A percentile compares a stretch with the other conserved stretches of the same genome.
These are phyloP conservation scores for Protomyces gravidus DNA, from an alignment of 1,139 yeast species.

Conservation along the genomic window DNA sequence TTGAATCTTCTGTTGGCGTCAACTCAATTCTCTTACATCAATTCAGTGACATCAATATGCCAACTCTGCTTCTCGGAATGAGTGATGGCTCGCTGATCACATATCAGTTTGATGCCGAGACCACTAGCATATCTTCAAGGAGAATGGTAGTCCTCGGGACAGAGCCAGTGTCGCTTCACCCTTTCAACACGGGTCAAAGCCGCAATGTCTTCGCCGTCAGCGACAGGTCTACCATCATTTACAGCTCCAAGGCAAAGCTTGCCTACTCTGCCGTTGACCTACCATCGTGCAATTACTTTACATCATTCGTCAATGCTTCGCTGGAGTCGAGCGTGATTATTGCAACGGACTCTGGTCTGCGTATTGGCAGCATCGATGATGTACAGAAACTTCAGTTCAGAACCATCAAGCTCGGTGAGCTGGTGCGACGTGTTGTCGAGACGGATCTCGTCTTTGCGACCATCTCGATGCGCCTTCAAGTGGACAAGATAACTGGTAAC, in stretches of 20 bases:
- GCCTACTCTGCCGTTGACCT: conserved; percentile 32
- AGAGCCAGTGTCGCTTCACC: conserved; percentile 32
- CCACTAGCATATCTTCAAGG: conserved; percentile 24
- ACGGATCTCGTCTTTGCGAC: conserved; percentile 30
- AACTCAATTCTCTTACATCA: conserved; percentile 30
- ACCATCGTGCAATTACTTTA: conserved; percentile 23
- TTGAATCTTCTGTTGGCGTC: conserved; percentile 26
- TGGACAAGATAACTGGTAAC: conserved; percentile 33
- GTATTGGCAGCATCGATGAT: conserved; percentile 33
- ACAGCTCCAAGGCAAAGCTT: conserved; percentile 31
- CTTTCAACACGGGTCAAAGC: conserved; percentile 20
- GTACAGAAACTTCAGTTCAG: conserved; percentile 34
- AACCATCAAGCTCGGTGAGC: conserved; percentile 34
- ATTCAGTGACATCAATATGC: conserved; percentile 26
- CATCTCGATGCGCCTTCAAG: conserved; percentile 33
- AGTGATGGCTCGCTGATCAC: conserved; percentile 34
- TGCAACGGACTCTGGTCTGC: conserved; percentile 32
- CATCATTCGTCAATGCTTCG: conserved; percentile 16
- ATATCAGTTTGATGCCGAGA: conserved; percentile 17
- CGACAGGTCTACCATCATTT: conserved; percentile 34
- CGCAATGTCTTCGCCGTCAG: conserved; percentile 32
- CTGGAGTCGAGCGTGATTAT: conserved; percentile 29
- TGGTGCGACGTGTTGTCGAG: conserved; percentile 32
- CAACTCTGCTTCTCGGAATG: conserved; percentile 33
- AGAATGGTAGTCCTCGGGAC: conserved; percentile 33